Base-by-base conservation (phyloP, 306 rosid species). In the Ceratonia siliqua region DNA sequence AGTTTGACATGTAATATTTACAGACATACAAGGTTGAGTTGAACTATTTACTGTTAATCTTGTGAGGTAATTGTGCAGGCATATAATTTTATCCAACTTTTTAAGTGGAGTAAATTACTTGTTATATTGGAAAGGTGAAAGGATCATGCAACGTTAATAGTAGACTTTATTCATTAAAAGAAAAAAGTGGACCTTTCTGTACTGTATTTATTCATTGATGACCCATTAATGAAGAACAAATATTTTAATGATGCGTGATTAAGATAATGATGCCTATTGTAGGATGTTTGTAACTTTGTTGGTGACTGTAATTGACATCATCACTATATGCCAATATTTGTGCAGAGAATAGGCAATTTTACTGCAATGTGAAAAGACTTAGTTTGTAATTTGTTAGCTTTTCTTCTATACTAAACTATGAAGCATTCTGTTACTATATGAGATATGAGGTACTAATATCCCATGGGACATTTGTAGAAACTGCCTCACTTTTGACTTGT, bases 401-500 rank as follows among this genome's bases (percentile, higher is more conserved):
- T 35, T 61, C 21, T 17, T 18, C 2, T 8, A 39, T 63, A 12
- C 45, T 42, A 42, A 38, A 28, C 52, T 59, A 48, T 50, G 36
- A 50, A 74, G 27, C 15, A 13, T 70, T 46, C 22, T 61, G 13
- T 33, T 61, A 4, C 6, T 61, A 33, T 8, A 33, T 4, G 27
- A 18, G 67, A 61, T 33, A 8, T 8, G 15, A 11, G 27, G 22
- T 61, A 18, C 62, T 14, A 24, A 32, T 17, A n/a, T 32, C 67
- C 28, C 46, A 18, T 61, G 57, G 22, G 25, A 36, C 13, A 14
- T 74, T 30, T 49, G 20, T 41, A 42, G 49, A 75, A 68, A 38
- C 56, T 59, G 27, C 61, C 56, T 48, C 5, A 18, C 43, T 62
- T 64, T 55, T 68, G 33, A 80, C 21, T 68, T 69, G 36, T 32